Percentiles rank a stretch among this genome's conserved stretches.
Evolutionary conservation across 345 rosid species (phyloP).

Genomic region (Euphorbia tirucalli): DNA sequence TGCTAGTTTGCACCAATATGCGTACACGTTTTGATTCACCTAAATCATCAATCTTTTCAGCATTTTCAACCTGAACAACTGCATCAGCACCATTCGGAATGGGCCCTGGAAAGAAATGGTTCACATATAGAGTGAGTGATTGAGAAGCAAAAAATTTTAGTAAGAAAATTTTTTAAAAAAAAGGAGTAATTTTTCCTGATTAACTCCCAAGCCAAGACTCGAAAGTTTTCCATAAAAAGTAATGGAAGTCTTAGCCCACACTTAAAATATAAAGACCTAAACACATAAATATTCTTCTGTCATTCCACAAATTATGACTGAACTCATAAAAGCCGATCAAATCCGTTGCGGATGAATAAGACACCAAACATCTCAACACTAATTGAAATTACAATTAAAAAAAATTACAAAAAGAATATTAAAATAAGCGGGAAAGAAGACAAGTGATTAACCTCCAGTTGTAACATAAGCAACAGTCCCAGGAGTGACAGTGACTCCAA

Average conservation of each 20-base stretch:
- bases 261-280: background rate
- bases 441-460: slow-evolving; percentile 70
- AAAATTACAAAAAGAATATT: background rate
- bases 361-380: background rate
- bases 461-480: slow-evolving; percentile 98
- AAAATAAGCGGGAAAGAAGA: background rate
- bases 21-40: slow-evolving; percentile 49
- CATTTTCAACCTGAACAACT: slow-evolving; percentile 95
- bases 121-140: background rate
- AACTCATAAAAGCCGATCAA: too few relatives aligned
- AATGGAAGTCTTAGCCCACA: background rate
- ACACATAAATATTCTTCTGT: background rate
- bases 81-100: slow-evolving; percentile 98
- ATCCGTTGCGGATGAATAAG: background rate
- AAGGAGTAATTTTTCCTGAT: background rate
- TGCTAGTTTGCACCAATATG: slow-evolving; percentile 58
- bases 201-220: background rate
- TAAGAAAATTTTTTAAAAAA: too few relatives aligned
- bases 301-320: background rate
- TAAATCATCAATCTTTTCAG: slow-evolving; percentile 43
- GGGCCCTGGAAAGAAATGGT: slow-evolving; percentile 48
- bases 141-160: background rate
- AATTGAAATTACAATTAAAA: background rate
- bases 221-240: background rate
- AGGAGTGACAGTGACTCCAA: slow-evolving; percentile 72